Conservation (phyloP, 1,139 yeast genomes). For the Geotrichum candidum region DNA sequence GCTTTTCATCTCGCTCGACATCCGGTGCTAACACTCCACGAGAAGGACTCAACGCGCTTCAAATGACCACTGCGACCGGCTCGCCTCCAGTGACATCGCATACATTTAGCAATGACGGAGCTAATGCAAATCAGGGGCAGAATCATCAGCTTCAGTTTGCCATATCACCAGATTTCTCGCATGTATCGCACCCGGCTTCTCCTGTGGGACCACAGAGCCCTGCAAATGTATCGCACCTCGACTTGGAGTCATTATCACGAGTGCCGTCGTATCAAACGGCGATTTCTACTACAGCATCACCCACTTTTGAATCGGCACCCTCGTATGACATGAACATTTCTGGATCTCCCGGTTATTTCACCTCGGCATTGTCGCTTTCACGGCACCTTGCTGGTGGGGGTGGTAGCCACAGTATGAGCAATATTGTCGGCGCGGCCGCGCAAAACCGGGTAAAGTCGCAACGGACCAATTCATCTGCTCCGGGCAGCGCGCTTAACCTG, state of each 20-base stretch:
- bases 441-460: neutral
- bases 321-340: constrained; percentile 3
- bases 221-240: constrained; percentile 18
- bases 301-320: constrained; percentile 17
- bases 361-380: neutral
- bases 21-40: constrained; percentile 30
- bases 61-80: constrained; percentile 1
- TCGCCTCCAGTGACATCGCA: neutral
- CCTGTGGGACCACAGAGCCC: neutral
- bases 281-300: constrained; percentile 25
- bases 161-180: constrained; percentile 9
- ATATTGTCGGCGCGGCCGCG: neutral
- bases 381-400: neutral
- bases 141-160: neutral
- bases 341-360: neutral
- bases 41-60: neutral
- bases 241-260: constrained; percentile 46
- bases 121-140: neutral
- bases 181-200: constrained; percentile 7
- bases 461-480: neutral
- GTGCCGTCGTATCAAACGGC: constrained; percentile 88
- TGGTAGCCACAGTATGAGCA: neutral
- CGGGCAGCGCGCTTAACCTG: constrained; percentile 9
- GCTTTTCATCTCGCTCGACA: constrained; percentile 22
- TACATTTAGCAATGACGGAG: neutral